Percentiles rank a stretch among this genome's conserved stretches.
Evolutionary conservation across 305 asterid species (phyloP).

Genomic region (Rubia peregrina): DNA sequence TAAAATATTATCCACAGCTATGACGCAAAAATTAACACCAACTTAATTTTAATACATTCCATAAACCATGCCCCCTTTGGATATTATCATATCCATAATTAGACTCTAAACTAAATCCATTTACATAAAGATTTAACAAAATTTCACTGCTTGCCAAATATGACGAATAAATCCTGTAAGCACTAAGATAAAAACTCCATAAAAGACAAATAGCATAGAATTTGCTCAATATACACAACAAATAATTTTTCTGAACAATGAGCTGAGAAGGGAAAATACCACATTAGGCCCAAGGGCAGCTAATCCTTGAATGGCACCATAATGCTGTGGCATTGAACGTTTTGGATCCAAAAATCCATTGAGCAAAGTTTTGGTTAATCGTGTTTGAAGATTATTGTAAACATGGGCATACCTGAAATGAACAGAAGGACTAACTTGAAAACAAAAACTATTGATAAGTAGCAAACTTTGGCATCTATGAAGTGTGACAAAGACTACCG

Average conservation of each 20-base stretch:
- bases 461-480: not conserved
- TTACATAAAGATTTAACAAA: not conserved
- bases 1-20: not conserved
- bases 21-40: not conserved
- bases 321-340: slow-evolving; percentile 19
- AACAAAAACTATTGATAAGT: not conserved
- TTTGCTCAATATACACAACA: not conserved
- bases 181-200: not conserved
- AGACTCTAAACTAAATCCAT: not conserved
- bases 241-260: not conserved
- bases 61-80: not conserved
- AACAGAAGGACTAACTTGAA: not conserved
- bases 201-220: not conserved
- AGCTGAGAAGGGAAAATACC: slow-evolving; percentile 8
- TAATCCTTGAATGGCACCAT: slow-evolving; percentile 25
- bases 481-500: not conserved
- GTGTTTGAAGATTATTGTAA: slow-evolving; percentile 17
- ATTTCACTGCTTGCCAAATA: not conserved
- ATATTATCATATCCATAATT: not conserved
- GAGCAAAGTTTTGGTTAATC: slow-evolving; percentile 19
- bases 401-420: slow-evolving; percentile 20
- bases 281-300: slow-evolving; percentile 21
- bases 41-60: not conserved
- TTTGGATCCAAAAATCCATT: slow-evolving; percentile 20
- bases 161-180: not conserved